Conservation (phyloP, 2,329 filamentous ascomycete genomes). For the Teratosphaeria nubilosa region DNA sequence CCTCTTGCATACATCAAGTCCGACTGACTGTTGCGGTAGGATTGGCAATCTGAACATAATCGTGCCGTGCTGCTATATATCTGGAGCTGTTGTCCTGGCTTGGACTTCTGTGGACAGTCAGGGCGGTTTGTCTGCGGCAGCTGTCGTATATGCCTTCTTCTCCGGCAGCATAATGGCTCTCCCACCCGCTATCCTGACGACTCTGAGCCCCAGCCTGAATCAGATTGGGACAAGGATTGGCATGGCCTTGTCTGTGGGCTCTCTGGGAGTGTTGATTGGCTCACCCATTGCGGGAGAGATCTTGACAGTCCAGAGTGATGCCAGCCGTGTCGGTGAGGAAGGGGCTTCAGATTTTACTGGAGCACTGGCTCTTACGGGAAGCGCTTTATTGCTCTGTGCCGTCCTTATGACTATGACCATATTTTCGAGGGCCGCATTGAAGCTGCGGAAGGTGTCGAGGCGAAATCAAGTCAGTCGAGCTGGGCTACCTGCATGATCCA, state of each 20-base stretch:
- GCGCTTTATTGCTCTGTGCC: neutral
- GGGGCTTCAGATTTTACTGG: neutral
- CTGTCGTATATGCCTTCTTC: conserved; percentile 36
- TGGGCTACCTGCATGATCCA: no score
- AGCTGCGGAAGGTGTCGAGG: neutral
- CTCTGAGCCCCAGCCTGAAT: conserved; percentile 36
- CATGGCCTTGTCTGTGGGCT: conserved; percentile 37
- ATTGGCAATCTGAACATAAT: conserved; percentile 30
- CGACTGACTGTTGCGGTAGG: conserved; percentile 37
- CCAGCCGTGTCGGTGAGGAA: neutral
- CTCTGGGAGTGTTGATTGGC: conserved; percentile 34
- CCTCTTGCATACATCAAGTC: neutral
- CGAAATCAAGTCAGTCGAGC: no score
- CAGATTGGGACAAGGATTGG: conserved; percentile 39
- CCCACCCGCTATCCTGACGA: conserved; percentile 33
- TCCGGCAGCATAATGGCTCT: conserved; percentile 36
- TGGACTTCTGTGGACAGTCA: conserved; percentile 44
- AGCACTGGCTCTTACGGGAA: neutral
- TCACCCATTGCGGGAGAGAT: conserved; percentile 38
- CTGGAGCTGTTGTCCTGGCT: conserved; percentile 41
- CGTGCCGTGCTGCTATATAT: conserved; percentile 18
- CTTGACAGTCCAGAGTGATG: neutral
- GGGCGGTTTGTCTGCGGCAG: conserved; percentile 32
- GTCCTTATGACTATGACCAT: neutral
- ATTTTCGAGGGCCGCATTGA: neutral